phyloP scores from a whole-genome alignment of 768 basidiomycete species.

The Hortiboletus campestris region DNA sequence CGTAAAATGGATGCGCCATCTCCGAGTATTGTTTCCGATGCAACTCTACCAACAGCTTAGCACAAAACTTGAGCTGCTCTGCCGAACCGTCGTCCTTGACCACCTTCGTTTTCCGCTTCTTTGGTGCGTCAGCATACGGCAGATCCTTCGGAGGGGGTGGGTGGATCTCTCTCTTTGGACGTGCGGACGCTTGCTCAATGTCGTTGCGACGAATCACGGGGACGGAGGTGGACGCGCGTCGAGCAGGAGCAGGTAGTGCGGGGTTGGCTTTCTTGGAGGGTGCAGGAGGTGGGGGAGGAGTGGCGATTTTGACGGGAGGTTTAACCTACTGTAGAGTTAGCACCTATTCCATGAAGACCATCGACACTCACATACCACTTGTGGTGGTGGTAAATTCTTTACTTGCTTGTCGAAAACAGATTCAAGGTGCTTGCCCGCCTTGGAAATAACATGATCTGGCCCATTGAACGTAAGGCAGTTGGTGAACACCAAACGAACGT shows the following conservation, averaged over 20 bases:
- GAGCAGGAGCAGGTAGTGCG: constrained; percentile 43
- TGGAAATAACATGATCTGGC: constrained; percentile 74
- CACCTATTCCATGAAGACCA: constrained; percentile 12
- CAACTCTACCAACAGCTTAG: constrained; percentile 70
- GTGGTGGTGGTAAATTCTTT: constrained; percentile 74
- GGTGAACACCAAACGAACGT: constrained; percentile 84
- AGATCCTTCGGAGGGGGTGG: constrained; percentile 92
- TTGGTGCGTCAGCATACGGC: constrained; percentile 74
- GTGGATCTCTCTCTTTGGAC: constrained; percentile 98
- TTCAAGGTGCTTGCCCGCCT: constrained; percentile 81
- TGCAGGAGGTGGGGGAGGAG: constrained; percentile 42
- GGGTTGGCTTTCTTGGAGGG: constrained; percentile 28
- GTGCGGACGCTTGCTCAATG: constrained; percentile 46
- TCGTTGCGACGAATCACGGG: constrained; percentile 85
- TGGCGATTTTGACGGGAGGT: constrained; percentile 42
- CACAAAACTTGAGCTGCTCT: constrained; percentile 85
- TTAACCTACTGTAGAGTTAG: constrained; percentile 35
- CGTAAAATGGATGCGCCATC: constrained; percentile 82
- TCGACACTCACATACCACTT: constrained; percentile 58
- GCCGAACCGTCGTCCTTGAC: constrained; percentile 64
- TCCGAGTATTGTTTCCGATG: constrained; percentile 73
- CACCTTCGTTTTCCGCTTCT: constrained; percentile 63
- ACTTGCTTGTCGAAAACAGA: constrained; percentile 86
- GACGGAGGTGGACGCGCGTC: constrained; percentile 77
- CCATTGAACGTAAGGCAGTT: constrained; percentile 95